phyloP scores from a whole-genome alignment of 176 grass and related monocot genomes.

The Aegilops tauschii region DNA sequence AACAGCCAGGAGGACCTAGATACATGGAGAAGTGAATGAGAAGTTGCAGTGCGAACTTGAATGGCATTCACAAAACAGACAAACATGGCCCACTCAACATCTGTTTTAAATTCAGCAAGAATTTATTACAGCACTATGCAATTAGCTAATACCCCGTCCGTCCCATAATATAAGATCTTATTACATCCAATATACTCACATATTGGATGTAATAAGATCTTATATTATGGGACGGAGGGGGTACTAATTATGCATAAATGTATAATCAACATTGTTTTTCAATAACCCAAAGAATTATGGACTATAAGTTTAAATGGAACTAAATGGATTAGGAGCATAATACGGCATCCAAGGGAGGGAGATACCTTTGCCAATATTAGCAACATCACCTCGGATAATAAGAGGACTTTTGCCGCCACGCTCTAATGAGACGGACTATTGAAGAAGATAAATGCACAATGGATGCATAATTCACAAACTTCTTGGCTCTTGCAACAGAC shows the following conservation, averaged over 20 bases:
- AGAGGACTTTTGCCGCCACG: slow-evolving; percentile 86
- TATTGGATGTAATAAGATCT: too few species aligned
- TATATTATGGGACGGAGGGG: too few species aligned
- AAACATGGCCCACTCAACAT: slow-evolving; percentile 74
- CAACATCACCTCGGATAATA: slow-evolving; percentile 76
- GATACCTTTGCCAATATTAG: slow-evolving; percentile 74
- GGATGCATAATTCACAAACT: neutral
- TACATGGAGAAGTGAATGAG: slow-evolving; percentile 74
- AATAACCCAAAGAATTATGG: neutral
- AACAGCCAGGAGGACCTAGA: slow-evolving; percentile 25
- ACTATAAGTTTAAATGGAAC: neutral
- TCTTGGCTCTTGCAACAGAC: slow-evolving; percentile 27
- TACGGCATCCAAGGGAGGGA: slow-evolving; percentile 14
- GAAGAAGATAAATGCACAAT: slow-evolving; percentile 27
- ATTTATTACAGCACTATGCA: neutral
- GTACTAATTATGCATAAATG: neutral
- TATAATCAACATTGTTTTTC: neutral
- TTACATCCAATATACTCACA: too few species aligned
- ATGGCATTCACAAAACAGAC: slow-evolving; percentile 68
- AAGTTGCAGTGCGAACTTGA: slow-evolving; percentile 91
- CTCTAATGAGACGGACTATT: slow-evolving; percentile 90
- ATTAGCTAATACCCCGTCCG: neutral
- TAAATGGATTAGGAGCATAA: neutral
- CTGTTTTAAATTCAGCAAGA: slow-evolving; percentile 39
- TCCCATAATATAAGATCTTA: too few species aligned